phyloP scores from a whole-genome alignment of 768 basidiomycete species.

The Crucibulum laeve region DNA sequence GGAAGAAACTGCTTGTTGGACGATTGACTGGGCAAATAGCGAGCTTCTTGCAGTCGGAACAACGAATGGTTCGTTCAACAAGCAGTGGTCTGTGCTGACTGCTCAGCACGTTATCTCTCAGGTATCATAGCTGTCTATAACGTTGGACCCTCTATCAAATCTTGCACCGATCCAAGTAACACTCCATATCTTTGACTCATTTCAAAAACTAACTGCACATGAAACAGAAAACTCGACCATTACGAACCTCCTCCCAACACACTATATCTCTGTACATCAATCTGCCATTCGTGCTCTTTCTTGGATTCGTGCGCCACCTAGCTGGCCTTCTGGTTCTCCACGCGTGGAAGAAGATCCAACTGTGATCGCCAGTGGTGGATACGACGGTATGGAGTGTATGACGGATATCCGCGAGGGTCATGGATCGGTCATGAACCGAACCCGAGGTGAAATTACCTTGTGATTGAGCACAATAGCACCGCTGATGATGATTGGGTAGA shows the following conservation, averaged over 20 bases:
- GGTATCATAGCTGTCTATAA: constrained; percentile 58
- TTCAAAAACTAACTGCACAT: not conserved
- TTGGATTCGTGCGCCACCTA: constrained; percentile 70
- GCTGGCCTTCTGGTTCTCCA: constrained; percentile 39
- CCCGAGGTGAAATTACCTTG: constrained; percentile 48
- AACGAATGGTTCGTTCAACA: constrained; percentile 61
- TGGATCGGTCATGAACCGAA: constrained; percentile 70
- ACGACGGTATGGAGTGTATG: constrained; percentile 74
- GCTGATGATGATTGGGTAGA: constrained; percentile 34
- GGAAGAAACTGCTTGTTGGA: constrained; percentile 72
- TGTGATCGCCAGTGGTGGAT: constrained; percentile 71
- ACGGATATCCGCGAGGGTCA: constrained; percentile 73
- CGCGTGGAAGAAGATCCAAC: constrained; percentile 57
- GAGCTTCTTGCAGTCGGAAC: constrained; percentile 78
- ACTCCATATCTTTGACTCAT: not conserved
- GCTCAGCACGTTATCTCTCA: constrained; percentile 12
- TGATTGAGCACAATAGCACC: constrained; percentile 1
- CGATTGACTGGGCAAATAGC: constrained; percentile 89
- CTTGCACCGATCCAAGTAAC: constrained; percentile 25
- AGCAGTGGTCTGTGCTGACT: not conserved
- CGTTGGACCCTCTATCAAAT: constrained; percentile 37
- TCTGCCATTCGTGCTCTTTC: constrained; percentile 72
- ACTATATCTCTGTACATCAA: constrained; percentile 73
- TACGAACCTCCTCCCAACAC: constrained; percentile 55
- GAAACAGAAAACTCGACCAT: constrained; percentile 21